Base-by-base conservation (phyloP, 1,284 basidiomycete species). In the Papiliotrema fonsecae region DNA sequence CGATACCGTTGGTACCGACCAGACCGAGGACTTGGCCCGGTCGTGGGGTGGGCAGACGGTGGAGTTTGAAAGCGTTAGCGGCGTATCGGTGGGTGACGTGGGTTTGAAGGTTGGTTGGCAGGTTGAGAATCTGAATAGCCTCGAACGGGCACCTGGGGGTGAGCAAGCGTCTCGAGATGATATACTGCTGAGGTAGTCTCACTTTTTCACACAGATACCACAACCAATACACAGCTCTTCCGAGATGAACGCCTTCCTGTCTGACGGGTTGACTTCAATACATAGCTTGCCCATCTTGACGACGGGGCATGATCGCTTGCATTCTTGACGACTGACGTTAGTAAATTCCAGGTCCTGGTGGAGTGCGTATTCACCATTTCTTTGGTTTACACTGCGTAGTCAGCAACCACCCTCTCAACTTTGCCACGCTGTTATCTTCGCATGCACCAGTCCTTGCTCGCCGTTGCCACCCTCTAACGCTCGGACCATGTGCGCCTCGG, bases 151-250 rank as follows among this genome's bases (percentile, higher is more conserved):
- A 96, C 76, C 91, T 96, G 10, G 45, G 6, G 9, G 27, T 43
- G 9, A 43, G 41, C 11, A n/a, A n/a, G n/a, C n/a, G n/a, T n/a
- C n/a, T n/a, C n/a, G n/a, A n/a, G n/a, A n/a, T n/a, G 10, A 21
- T 43, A 9, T 30, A 16, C 9, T 31, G 3, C 22, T 31, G 4
- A 46, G 42, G 9, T n/a, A 14, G 22, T 74, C 86, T 70, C 64
- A 94, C 91, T 94, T 96, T 77, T 96, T 96, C 39, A 94, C 91
- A 73, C 93, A 97, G 67, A 96, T 96, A 87, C 92, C 92, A 75
- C 92, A 97, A 66, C 91, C 91, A 57, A 94, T 94, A 72, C 91
- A 94, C 48, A 97, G 77, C 72, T 93, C 90, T 74, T 97, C 92
- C 26, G 93, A 97, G 75, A 97, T 86, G 81, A 92, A 96, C 2